Conservation (phyloP, 371 early-diverging fungal genomes). For the Mortierella sp. region DNA sequence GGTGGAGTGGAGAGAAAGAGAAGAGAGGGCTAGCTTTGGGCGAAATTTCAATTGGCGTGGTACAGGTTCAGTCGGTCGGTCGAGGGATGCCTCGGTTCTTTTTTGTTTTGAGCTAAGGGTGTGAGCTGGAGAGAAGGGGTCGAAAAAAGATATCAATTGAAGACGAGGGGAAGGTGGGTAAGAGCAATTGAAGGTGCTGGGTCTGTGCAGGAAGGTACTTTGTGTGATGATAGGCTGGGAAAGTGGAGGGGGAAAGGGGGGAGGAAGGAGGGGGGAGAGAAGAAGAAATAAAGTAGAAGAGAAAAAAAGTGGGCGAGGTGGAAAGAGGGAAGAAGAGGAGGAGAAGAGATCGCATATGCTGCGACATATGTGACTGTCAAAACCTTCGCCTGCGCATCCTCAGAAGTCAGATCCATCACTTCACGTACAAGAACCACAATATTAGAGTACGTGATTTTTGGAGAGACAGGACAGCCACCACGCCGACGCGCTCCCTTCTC, state of each 20-base stretch:
- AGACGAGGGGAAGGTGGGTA: background rate
- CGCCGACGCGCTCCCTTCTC: background rate
- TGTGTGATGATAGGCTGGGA: background rate
- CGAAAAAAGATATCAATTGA: background rate
- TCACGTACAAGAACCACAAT: background rate
- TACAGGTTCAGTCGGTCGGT: background rate
- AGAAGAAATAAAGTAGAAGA: constrained; percentile 14
- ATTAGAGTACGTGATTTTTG: background rate
- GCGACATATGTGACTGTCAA: background rate
- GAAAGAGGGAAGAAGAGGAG: background rate
- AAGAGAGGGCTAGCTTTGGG: background rate
- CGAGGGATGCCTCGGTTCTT: no score
- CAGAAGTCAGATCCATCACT: background rate
- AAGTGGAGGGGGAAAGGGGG: background rate
- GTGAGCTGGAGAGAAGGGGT: background rate
- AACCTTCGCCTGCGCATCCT: background rate
- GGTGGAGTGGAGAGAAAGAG: background rate
- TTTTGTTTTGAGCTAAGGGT: background rate
- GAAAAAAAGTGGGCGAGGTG: background rate
- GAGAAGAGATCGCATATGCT: background rate
- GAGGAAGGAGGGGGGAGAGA: constrained; percentile 3
- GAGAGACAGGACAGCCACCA: background rate
- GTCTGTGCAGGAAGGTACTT: background rate
- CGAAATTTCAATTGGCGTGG: constrained; percentile 9
- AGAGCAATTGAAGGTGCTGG: background rate